Evolutionary conservation across 345 rosid species (phyloP).

Genomic region (Salix brachista): DNA sequence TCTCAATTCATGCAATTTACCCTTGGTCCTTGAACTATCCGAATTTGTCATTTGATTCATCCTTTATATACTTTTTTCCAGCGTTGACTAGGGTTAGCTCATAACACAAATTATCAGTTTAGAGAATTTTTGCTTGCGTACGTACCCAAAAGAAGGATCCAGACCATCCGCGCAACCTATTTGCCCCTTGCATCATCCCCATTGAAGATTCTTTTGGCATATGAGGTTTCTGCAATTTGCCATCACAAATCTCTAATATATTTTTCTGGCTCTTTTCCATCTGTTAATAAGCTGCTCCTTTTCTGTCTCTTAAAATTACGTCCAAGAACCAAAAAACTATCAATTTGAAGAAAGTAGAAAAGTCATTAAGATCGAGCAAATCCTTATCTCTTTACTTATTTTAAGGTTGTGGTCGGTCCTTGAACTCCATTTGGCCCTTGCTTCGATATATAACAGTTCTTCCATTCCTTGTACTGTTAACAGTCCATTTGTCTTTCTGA

Average conservation of each 20-base stretch:
- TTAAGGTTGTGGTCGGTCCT: conserved; percentile 1
- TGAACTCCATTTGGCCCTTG: not conserved
- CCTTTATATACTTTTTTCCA: too few relatives aligned
- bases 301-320: not conserved
- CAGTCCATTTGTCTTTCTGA: too few relatives aligned
- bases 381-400: not conserved
- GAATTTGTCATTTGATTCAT: too few relatives aligned
- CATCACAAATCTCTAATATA: not conserved
- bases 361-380: too few relatives aligned
- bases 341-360: too few relatives aligned
- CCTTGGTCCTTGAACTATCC: too few relatives aligned
- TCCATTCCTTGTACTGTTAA: not conserved
- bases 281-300: not conserved
- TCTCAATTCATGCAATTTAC: too few relatives aligned
- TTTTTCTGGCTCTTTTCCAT: not conserved
- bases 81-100: too few relatives aligned
- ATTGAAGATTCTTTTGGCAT: not conserved
- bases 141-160: conserved; percentile 57
- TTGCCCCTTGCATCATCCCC: conserved; percentile 7
- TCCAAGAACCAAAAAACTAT: not conserved
- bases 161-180: conserved; percentile 37
- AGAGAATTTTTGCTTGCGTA: conserved; percentile 37
- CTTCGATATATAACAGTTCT: not conserved
- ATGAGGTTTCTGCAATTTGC: not conserved
- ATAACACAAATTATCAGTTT: too few relatives aligned